phyloP scores from a whole-genome alignment of 352 stramenopile species.

The Globisporangium carolinianum region DNA sequence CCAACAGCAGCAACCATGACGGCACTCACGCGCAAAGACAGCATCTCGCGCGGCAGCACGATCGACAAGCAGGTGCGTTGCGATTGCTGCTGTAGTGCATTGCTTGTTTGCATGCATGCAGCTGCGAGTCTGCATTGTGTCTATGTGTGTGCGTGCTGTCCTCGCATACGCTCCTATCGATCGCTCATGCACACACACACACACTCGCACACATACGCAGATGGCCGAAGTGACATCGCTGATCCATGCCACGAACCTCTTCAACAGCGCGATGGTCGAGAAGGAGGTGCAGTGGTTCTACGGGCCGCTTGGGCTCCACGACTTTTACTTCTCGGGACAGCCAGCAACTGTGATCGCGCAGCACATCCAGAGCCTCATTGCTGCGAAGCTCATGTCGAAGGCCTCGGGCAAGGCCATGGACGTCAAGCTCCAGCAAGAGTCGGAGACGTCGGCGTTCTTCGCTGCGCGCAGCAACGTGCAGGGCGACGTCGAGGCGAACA shows the following conservation, averaged over 20 bases:
- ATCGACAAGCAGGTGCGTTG: conserved; percentile 6
- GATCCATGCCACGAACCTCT: conserved; percentile 46
- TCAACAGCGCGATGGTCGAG: conserved; percentile 48
- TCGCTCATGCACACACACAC: too few species aligned
- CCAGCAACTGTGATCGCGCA: conserved; percentile 54
- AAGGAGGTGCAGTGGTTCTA: conserved; percentile 83
- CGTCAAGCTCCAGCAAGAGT: conserved; percentile 79
- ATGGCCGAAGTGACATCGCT: conserved; percentile 67
- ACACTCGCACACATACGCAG: not conserved
- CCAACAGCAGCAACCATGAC: not conserved
- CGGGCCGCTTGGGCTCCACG: conserved; percentile 66
- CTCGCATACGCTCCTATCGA: too few species aligned
- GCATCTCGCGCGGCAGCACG: conserved; percentile 12
- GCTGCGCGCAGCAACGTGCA: conserved; percentile 77
- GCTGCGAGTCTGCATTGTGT: too few species aligned
- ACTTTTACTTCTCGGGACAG: conserved; percentile 80
- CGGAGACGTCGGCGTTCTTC: conserved; percentile 69
- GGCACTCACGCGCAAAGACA: conserved; percentile 8
- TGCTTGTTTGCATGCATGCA: too few species aligned
- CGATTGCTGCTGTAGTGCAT: too few species aligned
- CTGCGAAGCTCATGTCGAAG: conserved; percentile 78
- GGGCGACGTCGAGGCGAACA: conserved; percentile 43
- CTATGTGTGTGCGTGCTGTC: too few species aligned
- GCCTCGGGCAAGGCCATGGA: conserved; percentile 65
- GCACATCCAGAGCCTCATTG: conserved; percentile 76